Conservation (phyloP, 148 eudicot species). For the Vaccinium corymbosum region DNA sequence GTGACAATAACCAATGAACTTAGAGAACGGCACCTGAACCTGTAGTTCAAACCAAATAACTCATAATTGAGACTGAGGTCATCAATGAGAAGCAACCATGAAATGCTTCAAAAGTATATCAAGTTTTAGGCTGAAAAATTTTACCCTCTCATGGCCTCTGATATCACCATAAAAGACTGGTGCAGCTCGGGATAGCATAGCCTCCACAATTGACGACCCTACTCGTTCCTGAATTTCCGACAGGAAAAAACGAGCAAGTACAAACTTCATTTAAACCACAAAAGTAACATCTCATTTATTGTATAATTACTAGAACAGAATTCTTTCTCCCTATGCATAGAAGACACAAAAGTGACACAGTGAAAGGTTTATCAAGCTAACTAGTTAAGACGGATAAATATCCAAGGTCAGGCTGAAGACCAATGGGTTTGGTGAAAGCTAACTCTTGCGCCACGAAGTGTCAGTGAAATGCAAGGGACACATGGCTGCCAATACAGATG, state of each 20-base stretch:
- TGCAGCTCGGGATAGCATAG: slow-evolving; percentile 78
- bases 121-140: not conserved
- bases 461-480: not conserved
- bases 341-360: not conserved
- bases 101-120: not conserved
- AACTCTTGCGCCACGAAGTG: not conserved
- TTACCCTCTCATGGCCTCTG: slow-evolving; percentile 93
- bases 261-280: not conserved
- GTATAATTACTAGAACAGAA: not conserved
- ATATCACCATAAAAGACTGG: slow-evolving; percentile 90
- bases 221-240: slow-evolving; percentile 52
- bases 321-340: not conserved
- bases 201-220: slow-evolving; percentile 66
- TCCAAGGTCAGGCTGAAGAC: not conserved
- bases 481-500: not conserved
- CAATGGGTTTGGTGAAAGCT: not conserved
- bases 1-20: slow-evolving; percentile 70
- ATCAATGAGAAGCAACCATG: slow-evolving; percentile 7
- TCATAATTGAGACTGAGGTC: slow-evolving; percentile 11
- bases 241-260: not conserved
- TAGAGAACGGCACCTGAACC: slow-evolving; percentile 78
- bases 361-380: not conserved
- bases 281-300: not conserved
- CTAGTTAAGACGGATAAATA: not conserved
- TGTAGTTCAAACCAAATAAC: slow-evolving; percentile 20